Conservation (phyloP, 768 basidiomycete species). For the Agrocybe pediades region DNA sequence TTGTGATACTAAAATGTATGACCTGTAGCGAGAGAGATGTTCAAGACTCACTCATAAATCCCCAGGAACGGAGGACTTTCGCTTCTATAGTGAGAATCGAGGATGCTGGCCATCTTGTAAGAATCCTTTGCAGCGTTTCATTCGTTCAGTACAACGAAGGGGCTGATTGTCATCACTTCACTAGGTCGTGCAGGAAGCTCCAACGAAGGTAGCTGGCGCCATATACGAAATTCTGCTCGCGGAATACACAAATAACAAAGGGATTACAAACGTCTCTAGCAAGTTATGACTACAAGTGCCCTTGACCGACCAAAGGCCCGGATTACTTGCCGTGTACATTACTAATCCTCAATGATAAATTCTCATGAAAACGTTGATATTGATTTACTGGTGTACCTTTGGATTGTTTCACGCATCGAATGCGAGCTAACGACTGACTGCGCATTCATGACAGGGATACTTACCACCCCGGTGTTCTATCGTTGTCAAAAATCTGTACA, state of each 20-base stretch:
- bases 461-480: too few relatives aligned
- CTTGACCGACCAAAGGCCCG: too few relatives aligned
- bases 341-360: too few relatives aligned
- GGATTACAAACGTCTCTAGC: conserved; percentile 13
- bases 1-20: background rate
- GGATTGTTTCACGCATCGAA: too few relatives aligned
- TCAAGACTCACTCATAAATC: conserved; percentile 27
- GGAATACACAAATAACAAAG: background rate
- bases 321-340: too few relatives aligned
- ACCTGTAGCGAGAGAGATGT: conserved; percentile 24
- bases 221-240: conserved; percentile 17
- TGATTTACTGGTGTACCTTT: too few relatives aligned
- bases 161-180: background rate
- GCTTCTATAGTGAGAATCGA: conserved; percentile 27
- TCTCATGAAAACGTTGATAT: too few relatives aligned
- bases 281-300: conserved; percentile 12
- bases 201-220: conserved; percentile 24
- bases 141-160: background rate
- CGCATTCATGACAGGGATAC: too few relatives aligned
- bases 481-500: too few relatives aligned
- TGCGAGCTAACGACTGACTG: too few relatives aligned
- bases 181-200: conserved; percentile 30
- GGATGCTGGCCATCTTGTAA: conserved; percentile 33
- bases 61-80: conserved; percentile 25
- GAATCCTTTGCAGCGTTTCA: too few relatives aligned